Percentiles rank a stretch among this genome's conserved stretches.
Evolutionary conservation across 306 rosid genomes (phyloP).

Genomic region (Pueraria montana): DNA sequence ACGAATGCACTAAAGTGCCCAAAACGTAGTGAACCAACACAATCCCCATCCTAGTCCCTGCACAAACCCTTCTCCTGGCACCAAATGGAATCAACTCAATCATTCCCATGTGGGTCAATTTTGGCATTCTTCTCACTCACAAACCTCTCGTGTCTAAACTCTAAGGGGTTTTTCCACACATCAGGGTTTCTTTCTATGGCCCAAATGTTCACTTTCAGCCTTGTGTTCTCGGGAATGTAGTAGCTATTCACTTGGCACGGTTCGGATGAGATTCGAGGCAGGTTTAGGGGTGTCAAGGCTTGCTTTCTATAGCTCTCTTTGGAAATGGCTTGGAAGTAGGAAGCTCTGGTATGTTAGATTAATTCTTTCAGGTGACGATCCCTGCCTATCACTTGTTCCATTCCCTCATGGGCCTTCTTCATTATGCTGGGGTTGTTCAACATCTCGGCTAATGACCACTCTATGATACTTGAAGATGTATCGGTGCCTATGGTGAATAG

Average conservation of each 20-base stretch:
- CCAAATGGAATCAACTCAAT: slow-evolving; percentile 65
- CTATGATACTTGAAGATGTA: slow-evolving; percentile 62
- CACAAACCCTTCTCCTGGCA: slow-evolving; percentile 47
- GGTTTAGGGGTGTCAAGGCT: slow-evolving; percentile 46
- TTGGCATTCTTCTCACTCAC: slow-evolving; percentile 44
- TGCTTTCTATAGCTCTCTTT: slow-evolving; percentile 47
- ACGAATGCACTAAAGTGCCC: slow-evolving; percentile 48
- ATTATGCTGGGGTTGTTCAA: slow-evolving; percentile 53
- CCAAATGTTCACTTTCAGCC: slow-evolving; percentile 65
- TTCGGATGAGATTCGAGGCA: slow-evolving; percentile 42
- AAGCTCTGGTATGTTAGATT: slow-evolving; percentile 51
- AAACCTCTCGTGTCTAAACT: slow-evolving; percentile 58
- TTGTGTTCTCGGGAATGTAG: slow-evolving; percentile 57
- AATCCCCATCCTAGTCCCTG: slow-evolving; percentile 48
- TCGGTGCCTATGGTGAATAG: slow-evolving; percentile 64
- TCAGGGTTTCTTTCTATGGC: slow-evolving; percentile 64
- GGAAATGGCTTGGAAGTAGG: slow-evolving; percentile 61
- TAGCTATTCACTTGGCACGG: slow-evolving; percentile 61
- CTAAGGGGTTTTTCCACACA: slow-evolving; percentile 60
- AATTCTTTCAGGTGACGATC: slow-evolving; percentile 22
- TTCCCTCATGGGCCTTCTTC: slow-evolving; percentile 54
- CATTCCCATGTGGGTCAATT: slow-evolving; percentile 56
- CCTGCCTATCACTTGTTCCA: slow-evolving; percentile 56
- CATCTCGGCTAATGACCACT: slow-evolving; percentile 65
- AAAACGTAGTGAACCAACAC: slow-evolving; percentile 47